These are phyloP conservation scores for Sonneratia caseolaris DNA, from an alignment of 345 rosid genomes.

Conservation along the genomic window DNA sequence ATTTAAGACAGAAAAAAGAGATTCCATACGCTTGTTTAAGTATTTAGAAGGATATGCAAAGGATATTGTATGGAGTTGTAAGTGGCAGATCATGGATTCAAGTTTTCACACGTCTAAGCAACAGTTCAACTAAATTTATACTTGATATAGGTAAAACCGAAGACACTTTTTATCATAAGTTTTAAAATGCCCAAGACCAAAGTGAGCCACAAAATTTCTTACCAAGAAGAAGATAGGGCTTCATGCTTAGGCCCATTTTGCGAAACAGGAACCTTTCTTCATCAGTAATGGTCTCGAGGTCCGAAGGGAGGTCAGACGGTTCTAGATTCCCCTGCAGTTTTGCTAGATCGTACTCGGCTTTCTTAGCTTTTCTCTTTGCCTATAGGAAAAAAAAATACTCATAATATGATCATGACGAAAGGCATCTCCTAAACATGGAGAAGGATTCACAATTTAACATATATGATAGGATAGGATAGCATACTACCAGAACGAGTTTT, in stretches of 20 bases:
- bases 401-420: neutral
- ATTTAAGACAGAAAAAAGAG: neutral
- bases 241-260: conserved; percentile 88
- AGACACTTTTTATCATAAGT: neutral
- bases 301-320: conserved; percentile 70
- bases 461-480: conserved; percentile 15
- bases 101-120: neutral
- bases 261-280: conserved; percentile 82
- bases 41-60: too few relatives aligned
- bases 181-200: neutral
- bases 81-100: neutral
- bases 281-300: conserved; percentile 64
- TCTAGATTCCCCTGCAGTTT: conserved; percentile 64
- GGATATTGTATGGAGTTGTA: too few relatives aligned
- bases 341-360: conserved; percentile 54
- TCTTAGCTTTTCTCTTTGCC: conserved; percentile 63
- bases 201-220: conserved; percentile 16
- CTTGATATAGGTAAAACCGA: neutral
- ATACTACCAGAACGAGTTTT: conserved; percentile 65
- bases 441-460: neutral
- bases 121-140: neutral
- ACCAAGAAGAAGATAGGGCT: conserved; percentile 76
- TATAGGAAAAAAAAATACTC: conserved; percentile 20
- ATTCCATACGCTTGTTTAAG: neutral
- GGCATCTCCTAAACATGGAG: neutral